phyloP scores from a whole-genome alignment of 495 filamentous ascomycete genomes.

The Aspergillus mulundensis region DNA sequence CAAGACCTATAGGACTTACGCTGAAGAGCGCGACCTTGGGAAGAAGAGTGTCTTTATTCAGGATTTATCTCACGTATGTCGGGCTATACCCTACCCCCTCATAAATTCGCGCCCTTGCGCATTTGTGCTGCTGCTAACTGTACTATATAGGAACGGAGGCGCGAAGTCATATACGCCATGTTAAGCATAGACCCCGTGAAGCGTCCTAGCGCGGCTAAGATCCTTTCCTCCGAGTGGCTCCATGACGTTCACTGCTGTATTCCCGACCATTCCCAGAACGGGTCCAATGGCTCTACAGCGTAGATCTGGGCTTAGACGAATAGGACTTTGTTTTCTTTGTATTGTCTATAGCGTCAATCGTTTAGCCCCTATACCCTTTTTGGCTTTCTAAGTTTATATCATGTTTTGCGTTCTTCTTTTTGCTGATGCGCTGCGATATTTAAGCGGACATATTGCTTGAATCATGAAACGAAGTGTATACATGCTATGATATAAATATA shows the following conservation, averaged over 20 bases:
- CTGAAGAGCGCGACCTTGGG: neutral
- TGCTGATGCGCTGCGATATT: too few species aligned
- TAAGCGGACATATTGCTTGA: neutral
- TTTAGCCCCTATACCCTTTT: too few species aligned
- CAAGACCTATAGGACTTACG: neutral
- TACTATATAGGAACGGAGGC: neutral
- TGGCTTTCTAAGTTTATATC: too few species aligned
- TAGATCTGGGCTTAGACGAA: neutral
- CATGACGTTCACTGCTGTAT: neutral
- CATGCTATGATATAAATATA: conserved; percentile 1
- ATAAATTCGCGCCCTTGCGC: neutral
- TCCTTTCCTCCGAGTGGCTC: conserved; percentile 6
- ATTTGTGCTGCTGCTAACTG: neutral
- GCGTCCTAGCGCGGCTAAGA: neutral
- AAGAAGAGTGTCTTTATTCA: neutral
- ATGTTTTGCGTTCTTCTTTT: too few species aligned
- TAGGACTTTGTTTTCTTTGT: too few species aligned
- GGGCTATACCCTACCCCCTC: neutral
- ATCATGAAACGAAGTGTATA: neutral
- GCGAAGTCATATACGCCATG: conserved; percentile 3
- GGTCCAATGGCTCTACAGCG: neutral
- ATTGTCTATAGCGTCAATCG: too few species aligned
- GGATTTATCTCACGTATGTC: neutral
- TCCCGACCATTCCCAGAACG: neutral
- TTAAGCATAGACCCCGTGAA: neutral